A percentile compares a stretch with the other conserved stretches of the same genome.
phyloP scores from a whole-genome alignment of 169 alveolate genomes.

The Sarcocystis neurona region DNA sequence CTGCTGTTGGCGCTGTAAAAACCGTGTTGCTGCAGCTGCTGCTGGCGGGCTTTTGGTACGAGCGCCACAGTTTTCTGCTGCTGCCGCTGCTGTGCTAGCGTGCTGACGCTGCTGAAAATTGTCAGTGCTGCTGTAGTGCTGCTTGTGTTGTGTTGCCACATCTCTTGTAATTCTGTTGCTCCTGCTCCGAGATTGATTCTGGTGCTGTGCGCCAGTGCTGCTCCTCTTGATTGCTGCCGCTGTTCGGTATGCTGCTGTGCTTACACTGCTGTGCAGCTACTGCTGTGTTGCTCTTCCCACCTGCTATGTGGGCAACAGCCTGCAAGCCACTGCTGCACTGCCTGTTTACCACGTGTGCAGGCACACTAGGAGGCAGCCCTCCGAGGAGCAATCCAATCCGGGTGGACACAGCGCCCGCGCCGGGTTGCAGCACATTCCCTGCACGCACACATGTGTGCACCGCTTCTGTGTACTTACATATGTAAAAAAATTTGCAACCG shows the following conservation, averaged over 20 bases:
- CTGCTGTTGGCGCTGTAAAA: neutral
- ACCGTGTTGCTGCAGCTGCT: too few species aligned
- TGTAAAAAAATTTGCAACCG: neutral
- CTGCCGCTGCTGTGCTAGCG: slow-evolving; percentile 2
- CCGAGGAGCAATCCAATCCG: slow-evolving; percentile 85
- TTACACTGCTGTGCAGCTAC: neutral
- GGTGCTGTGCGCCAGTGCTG: neutral
- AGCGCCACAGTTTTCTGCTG: too few species aligned
- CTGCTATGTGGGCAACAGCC: slow-evolving; percentile 86
- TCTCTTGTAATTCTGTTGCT: neutral
- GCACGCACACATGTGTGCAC: too few species aligned
- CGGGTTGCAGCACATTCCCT: slow-evolving; percentile 73
- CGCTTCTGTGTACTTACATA: too few species aligned
- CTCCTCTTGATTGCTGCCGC: neutral
- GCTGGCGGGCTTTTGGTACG: too few species aligned
- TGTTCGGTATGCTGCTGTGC: neutral
- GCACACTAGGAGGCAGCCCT: slow-evolving; percentile 80
- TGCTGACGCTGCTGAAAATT: slow-evolving; percentile 4
- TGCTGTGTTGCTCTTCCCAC: neutral
- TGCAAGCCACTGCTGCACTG: slow-evolving; percentile 91
- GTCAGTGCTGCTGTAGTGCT: slow-evolving; percentile 41
- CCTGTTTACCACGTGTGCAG: slow-evolving; percentile 85
- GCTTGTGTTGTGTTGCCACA: slow-evolving; percentile 7
- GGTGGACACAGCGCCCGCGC: slow-evolving; percentile 82
- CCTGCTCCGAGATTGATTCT: neutral